A percentile compares a stretch with the other conserved stretches of the same genome.
These are phyloP conservation scores for Penicillium sp. DNA, from an alignment of 2,329 filamentous ascomycete species.

Conservation along the genomic window DNA sequence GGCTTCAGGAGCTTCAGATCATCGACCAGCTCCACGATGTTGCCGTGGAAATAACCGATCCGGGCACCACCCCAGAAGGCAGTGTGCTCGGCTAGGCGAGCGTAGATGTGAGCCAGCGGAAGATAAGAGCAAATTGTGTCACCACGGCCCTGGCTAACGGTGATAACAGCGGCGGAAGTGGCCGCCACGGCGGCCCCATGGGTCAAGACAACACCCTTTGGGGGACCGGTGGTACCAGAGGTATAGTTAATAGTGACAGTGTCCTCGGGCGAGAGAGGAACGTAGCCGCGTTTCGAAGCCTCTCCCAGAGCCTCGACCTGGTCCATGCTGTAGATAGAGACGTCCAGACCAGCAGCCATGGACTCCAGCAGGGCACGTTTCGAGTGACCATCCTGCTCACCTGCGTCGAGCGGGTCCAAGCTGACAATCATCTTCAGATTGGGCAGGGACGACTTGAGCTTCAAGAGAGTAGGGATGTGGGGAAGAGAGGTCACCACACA, in stretches of 20 bases:
- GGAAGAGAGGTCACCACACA: constrained; percentile 74
- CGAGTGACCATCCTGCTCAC: constrained; percentile 70
- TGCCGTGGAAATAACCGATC: constrained; percentile 92
- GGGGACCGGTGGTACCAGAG: constrained; percentile 60
- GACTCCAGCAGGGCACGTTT: constrained; percentile 74
- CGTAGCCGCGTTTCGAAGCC: constrained; percentile 63
- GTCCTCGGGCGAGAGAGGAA: constrained; percentile 68
- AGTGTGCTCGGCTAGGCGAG: constrained; percentile 74
- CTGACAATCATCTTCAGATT: constrained; percentile 82
- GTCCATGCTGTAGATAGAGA: constrained; percentile 72
- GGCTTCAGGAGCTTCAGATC: constrained; percentile 85
- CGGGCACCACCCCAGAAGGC: constrained; percentile 66
- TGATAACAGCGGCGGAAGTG: constrained; percentile 57
- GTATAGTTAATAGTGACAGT: constrained; percentile 71
- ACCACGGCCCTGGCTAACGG: constrained; percentile 49
- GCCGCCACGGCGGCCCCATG: constrained; percentile 77
- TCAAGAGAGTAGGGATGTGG: constrained; percentile 76
- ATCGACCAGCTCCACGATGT: constrained; percentile 78
- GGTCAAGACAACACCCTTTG: constrained; percentile 65
- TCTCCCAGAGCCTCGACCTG: constrained; percentile 79
- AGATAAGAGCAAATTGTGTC: constrained; percentile 80
- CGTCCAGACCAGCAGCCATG: constrained; percentile 67
- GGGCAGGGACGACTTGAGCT: constrained; percentile 72
- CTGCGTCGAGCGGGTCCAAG: constrained; percentile 74
- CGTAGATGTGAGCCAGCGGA: constrained; percentile 90